Base-by-base conservation (phyloP, 495 filamentous ascomycete species). In the Aspergillus sclerotiicarbonarius region DNA sequence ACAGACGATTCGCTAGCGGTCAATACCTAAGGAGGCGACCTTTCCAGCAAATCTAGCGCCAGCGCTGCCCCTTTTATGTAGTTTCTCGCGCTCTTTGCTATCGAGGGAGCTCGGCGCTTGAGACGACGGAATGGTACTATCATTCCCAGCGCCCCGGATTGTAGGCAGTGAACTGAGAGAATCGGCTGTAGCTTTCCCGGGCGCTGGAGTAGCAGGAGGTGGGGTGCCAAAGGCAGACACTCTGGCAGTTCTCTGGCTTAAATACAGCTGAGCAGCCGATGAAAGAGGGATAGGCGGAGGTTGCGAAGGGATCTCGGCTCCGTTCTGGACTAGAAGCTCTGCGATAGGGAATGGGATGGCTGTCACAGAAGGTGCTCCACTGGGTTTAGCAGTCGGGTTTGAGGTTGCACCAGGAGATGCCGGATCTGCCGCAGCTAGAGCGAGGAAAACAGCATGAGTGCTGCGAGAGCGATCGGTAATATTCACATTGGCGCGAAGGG, bases 351-450 rank as follows among this genome's bases (percentile, higher is more conserved):
- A 98, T 3, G 85, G 69, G 35, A 79, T 82, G 15, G 71, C 67
- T 53, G 74, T 78, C 18, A 70, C 56, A 39, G 71, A 64, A 53
- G 57, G 47, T 19, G 64, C 54, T 54, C 57, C 68, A 63, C 58
- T 66, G 60, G 66, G 67, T 53, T 62, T 56, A 67, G 66, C 60
- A 67, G 73, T 19, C 68, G 63, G 51, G 61, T 46, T 73, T 5
- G 78, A 70, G 8, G 73, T 76, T 31, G 76, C 77, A 10, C 77
- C 80, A 0, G 90, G 89, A 0, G 85, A 77, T 18, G 91, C 91
- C 8, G 93, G 94, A 62, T 98, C 94, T 0, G 94, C 92, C 1
- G 93, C 92, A n/a, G 90, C 90, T 15, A 99, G 87, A 20, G 94
- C 94, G 15, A 99, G 80, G 76, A 91, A 96, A 39, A 97, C 80